Evolutionary conservation across 148 eudicot species (phyloP).

Genomic region (Limonium bicolor): DNA sequence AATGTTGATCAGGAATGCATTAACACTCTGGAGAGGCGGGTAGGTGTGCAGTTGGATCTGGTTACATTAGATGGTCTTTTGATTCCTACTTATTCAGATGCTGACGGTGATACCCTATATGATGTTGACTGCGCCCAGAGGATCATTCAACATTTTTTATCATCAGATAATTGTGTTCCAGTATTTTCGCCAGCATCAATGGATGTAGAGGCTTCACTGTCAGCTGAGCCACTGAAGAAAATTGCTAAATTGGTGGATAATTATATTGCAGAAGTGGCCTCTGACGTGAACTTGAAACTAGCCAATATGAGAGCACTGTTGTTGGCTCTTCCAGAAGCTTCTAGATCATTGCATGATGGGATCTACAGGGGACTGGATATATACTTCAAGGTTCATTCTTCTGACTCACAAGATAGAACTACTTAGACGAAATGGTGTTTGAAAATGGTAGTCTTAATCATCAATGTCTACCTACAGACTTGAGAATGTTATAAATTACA

Average conservation of each 20-base stretch:
- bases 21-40: conserved; percentile 63
- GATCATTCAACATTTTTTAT: conserved; percentile 48
- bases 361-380: conserved; percentile 83
- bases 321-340: conserved; percentile 72
- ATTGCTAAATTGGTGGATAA: conserved; percentile 70
- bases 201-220: conserved; percentile 36
- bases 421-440: too few relatives aligned
- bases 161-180: conserved; percentile 24
- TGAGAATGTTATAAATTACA: too few relatives aligned
- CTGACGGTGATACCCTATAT: conserved; percentile 69
- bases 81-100: conserved; percentile 73
- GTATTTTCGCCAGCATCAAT: conserved; percentile 39
- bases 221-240: conserved; percentile 41
- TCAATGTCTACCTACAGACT: too few relatives aligned
- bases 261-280: conserved; percentile 90
- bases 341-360: conserved; percentile 85
- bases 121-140: conserved; percentile 71
- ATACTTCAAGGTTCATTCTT: conserved; percentile 62
- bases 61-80: conserved; percentile 66
- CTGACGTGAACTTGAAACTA: conserved; percentile 84
- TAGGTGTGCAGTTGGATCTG: conserved; percentile 72
- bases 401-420: too few relatives aligned
- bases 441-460: too few relatives aligned
- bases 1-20: conserved; percentile 47
- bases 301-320: conserved; percentile 57